A percentile compares a stretch with the other conserved stretches of the same genome.
Conservation (phyloP, 176 grass and related monocot species). For the Oropetium thomaeum region DNA sequence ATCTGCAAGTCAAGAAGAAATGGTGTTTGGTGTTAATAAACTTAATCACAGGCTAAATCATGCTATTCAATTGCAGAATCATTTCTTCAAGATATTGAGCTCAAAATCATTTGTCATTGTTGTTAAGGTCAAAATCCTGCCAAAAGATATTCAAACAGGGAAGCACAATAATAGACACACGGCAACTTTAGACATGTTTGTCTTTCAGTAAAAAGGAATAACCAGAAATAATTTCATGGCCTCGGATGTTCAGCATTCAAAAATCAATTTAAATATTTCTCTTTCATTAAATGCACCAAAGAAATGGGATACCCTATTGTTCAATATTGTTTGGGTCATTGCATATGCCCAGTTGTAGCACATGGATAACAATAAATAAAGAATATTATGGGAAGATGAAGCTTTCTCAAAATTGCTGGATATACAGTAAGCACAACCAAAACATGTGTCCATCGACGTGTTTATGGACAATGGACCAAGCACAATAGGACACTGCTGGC, state of each 20-base stretch:
- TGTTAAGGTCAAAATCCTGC: no score
- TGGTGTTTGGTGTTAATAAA: conserved; percentile 6
- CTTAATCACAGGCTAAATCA: conserved; percentile 9
- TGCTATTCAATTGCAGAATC: conserved; percentile 5
- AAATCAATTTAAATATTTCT: not conserved
- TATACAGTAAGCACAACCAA: not conserved
- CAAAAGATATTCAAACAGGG: not conserved
- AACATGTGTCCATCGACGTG: not conserved
- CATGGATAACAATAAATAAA: conserved; percentile 4
- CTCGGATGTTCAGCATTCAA: not conserved
- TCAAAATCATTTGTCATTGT: no score
- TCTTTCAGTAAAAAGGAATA: not conserved
- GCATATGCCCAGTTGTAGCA: not conserved
- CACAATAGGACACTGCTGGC: not conserved
- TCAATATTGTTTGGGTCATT: not conserved
- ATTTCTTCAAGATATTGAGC: not conserved
- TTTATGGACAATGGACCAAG: conserved; percentile 7
- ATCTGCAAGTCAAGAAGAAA: conserved; percentile 57
- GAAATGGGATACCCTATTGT: not conserved
- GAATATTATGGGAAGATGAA: conserved; percentile 4
- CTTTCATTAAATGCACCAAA: not conserved
- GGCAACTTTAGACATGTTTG: not conserved
- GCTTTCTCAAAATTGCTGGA: not conserved
- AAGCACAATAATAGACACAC: not conserved
- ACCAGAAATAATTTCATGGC: not conserved